Conservation (phyloP, 768 basidiomycete species). For the Tylopilus balloui region DNA sequence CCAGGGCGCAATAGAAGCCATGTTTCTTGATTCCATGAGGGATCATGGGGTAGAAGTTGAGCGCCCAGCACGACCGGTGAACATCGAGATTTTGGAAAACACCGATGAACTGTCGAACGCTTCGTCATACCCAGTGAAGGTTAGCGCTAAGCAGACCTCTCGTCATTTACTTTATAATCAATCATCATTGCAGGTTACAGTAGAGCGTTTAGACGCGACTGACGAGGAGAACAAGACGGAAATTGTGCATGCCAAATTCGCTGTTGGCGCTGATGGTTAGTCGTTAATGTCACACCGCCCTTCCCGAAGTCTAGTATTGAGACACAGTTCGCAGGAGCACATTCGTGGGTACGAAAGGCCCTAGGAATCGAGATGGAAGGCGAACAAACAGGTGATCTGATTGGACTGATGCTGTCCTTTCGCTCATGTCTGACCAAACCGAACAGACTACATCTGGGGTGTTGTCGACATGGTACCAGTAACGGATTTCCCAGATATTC, state of each 20-base stretch:
- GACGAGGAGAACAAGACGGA: conserved; percentile 31
- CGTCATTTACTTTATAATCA: neutral
- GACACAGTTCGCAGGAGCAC: conserved; percentile 31
- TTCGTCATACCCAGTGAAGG: conserved; percentile 12
- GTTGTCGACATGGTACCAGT: neutral
- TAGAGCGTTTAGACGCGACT: conserved; percentile 15
- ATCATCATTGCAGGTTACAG: neutral
- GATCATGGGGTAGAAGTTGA: conserved; percentile 32
- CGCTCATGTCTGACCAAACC: neutral
- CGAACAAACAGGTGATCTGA: conserved; percentile 9
- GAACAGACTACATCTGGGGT: neutral
- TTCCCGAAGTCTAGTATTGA: neutral
- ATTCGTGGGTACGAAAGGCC: conserved; percentile 44
- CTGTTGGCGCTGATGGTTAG: neutral
- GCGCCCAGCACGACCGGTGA: conserved; percentile 29
- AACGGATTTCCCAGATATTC: conserved; percentile 2
- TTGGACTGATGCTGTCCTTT: neutral
- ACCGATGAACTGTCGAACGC: conserved; percentile 8
- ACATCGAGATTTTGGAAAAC: conserved; percentile 34
- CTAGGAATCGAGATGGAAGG: conserved; percentile 44
- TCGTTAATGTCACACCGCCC: neutral
- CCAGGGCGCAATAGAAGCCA: conserved; percentile 38
- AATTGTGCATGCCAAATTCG: conserved; percentile 18
- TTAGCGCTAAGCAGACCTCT: neutral
- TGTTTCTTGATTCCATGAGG: conserved; percentile 39